Evolutionary conservation across 768 basidiomycete genomes (phyloP).

Genomic region (Mycena capillaripes): DNA sequence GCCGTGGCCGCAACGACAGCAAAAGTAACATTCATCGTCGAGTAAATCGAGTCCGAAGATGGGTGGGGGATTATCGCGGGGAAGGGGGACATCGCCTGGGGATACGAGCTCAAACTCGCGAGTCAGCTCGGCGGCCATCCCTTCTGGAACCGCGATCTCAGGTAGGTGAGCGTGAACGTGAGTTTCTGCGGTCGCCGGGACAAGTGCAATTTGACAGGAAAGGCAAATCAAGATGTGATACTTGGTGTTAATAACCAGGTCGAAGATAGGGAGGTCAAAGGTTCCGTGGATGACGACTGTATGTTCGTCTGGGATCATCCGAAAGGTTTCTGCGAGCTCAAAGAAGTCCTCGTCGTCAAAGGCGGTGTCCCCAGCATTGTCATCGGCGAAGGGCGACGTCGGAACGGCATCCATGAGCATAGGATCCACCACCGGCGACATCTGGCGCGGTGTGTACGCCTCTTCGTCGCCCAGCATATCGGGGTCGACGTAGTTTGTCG

Average conservation of each 20-base stretch:
- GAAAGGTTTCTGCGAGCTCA: no score
- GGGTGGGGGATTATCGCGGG: not conserved
- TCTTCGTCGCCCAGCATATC: not conserved
- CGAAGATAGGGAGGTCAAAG: not conserved
- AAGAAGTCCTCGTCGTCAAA: no score
- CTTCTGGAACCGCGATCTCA: not conserved
- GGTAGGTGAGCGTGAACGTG: not conserved
- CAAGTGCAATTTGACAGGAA: not conserved
- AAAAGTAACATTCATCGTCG: not conserved
- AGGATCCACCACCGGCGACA: not conserved
- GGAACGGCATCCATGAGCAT: not conserved
- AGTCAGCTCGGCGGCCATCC: not conserved
- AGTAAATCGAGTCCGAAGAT: not conserved
- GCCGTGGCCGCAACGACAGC: not conserved
- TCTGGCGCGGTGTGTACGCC: not conserved
- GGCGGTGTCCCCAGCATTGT: not conserved
- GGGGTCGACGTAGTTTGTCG: not conserved
- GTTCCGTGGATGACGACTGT: not conserved
- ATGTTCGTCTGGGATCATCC: not conserved
- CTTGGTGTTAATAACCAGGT: not conserved
- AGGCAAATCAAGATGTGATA: not conserved
- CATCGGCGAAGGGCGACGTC: not conserved
- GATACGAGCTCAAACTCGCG: not conserved
- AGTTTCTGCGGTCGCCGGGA: not conserved
- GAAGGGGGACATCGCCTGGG: not conserved